Conservation (phyloP, 2,329 filamentous ascomycete species). For the Rutstroemia sp. region DNA sequence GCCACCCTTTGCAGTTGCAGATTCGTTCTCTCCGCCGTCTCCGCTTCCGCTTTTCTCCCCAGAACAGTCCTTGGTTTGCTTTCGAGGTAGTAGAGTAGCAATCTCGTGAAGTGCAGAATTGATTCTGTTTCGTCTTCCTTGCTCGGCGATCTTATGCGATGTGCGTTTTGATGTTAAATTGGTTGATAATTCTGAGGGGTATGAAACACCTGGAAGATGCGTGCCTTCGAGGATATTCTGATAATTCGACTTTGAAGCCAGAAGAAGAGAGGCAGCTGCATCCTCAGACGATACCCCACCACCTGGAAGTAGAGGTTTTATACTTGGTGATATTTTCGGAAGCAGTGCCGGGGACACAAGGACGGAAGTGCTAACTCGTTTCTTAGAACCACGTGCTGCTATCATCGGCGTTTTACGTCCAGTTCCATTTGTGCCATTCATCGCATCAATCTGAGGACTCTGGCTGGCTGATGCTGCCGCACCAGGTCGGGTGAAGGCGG, state of each 20-base stretch:
- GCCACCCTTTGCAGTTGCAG: constrained; percentile 34
- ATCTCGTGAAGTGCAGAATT: constrained; percentile 92
- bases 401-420: constrained; percentile 44
- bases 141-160: constrained; percentile 95
- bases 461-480: constrained; percentile 39
- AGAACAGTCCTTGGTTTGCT: constrained; percentile 34
- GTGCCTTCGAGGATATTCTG: constrained; percentile 96
- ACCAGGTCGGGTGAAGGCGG: constrained; percentile 28
- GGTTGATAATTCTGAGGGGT: constrained; percentile 83
- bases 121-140: constrained; percentile 89
- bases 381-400: constrained; percentile 54
- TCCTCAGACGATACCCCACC: constrained; percentile 41
- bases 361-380: constrained; percentile 63
- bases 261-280: constrained; percentile 60
- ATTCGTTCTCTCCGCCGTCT: constrained; percentile 41
- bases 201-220: constrained; percentile 79
- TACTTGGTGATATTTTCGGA: constrained; percentile 87
- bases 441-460: constrained; percentile 46
- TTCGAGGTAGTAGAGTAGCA: constrained; percentile 69
- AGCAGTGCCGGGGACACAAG: constrained; percentile 81
- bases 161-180: constrained; percentile 95
- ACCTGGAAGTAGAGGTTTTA: constrained; percentile 77
- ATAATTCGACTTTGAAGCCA: constrained; percentile 95
- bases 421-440: constrained; percentile 39
- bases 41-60: constrained; percentile 33